Evolutionary conservation across 257 asterid genomes (phyloP), one percentile per base, ranked within the genome.

Genomic region (Salvia miltiorrhiza): DNA sequence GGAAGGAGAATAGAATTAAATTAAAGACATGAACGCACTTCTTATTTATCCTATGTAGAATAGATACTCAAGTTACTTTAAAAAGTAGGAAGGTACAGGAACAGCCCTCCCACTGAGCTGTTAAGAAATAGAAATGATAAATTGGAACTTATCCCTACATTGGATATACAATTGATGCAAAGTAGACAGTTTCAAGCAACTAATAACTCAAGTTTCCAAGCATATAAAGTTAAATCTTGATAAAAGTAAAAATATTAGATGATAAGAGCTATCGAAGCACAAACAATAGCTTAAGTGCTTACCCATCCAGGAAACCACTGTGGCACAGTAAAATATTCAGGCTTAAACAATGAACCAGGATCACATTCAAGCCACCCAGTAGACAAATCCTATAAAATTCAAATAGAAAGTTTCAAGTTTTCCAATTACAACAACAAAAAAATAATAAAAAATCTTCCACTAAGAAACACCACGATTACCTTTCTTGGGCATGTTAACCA

Each of bases 401-500:
- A 59, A 52, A 32, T 16, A 75, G 30, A 52, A 67, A 64, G 55
- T 56, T 57, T 32, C 48, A 59, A 75, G 69, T 39, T 69, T 50
- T 50, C 52, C 20, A 30, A n/a, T n/a, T n/a, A n/a, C n/a, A n/a
- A n/a, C n/a, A n/a, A n/a, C n/a, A n/a, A n/a, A n/a, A n/a, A n/a
- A n/a, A n/a, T n/a, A n/a, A n/a, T n/a, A n/a, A 43, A 30, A 53
- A 16, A 17, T 58, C 65, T 39, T 14, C 47, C 19, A 35, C 43
- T 58, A 28, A 50, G 52, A 47, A 43, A 30, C 35, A 64, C 33
- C 47, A 69, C 69, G 63, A 58, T 76, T 79, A 94, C 99, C 98
- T 84, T 91, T 74, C 99, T 91, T 24, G 98, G 99, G 64, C 99
- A 94, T 5, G 99, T 91, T 72, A 94, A 78, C 99, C 99, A 94